phyloP scores from a whole-genome alignment of 1,284 basidiomycete genomes.

The Pseudozyma flocculosa region DNA sequence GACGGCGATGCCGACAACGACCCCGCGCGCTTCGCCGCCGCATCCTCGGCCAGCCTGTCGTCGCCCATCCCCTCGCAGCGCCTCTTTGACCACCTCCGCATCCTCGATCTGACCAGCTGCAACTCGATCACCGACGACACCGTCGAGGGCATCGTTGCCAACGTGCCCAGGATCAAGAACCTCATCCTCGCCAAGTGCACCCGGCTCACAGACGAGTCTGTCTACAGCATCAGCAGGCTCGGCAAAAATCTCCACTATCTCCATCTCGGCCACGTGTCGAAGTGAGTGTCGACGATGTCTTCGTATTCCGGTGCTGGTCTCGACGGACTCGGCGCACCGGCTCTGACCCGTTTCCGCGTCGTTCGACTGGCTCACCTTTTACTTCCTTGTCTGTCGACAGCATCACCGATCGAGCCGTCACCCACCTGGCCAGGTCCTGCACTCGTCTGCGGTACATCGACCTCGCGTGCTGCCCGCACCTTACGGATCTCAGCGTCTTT shows the following conservation, averaged over 20 bases:
- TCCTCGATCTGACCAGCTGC: conserved; percentile 72
- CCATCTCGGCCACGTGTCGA: conserved; percentile 85
- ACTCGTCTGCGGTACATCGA: conserved; percentile 94
- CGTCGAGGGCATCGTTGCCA: conserved; percentile 82
- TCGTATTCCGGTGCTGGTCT: too few relatives aligned
- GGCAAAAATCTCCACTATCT: conserved; percentile 92
- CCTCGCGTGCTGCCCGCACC: conserved; percentile 86
- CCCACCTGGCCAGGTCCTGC: conserved; percentile 78
- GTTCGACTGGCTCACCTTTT: too few relatives aligned
- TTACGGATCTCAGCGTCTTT: conserved; percentile 91
- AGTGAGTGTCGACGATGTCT: conserved; percentile 59
- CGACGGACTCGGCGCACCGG: too few relatives aligned
- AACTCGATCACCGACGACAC: conserved; percentile 79
- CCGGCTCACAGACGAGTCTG: conserved; percentile 77
- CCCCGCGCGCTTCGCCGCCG: conserved; percentile 10
- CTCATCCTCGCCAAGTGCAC: conserved; percentile 89
- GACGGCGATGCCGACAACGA: conserved; percentile 3
- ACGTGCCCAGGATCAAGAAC: conserved; percentile 86
- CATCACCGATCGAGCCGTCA: conserved; percentile 88
- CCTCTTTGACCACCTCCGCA: conserved; percentile 53
- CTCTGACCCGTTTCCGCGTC: too few relatives aligned
- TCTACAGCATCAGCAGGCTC: conserved; percentile 81
- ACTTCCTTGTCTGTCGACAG: conserved; percentile 58
- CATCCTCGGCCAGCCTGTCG: conserved; percentile 4
- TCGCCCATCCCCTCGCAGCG: conserved; percentile 23